phyloP scores from a whole-genome alignment of 148 eudicot genomes.

The Silene uniflora region DNA sequence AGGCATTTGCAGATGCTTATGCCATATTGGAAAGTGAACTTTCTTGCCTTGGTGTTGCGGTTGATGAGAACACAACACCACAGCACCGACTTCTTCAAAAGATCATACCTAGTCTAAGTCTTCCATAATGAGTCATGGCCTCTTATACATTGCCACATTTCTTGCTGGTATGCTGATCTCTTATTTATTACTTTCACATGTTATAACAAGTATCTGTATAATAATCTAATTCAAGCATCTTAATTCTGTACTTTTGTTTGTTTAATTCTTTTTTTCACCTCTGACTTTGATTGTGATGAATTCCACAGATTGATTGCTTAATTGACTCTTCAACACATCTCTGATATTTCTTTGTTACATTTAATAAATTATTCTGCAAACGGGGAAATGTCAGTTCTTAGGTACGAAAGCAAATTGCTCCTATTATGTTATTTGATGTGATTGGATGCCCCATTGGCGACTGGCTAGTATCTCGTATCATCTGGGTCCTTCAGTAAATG shows the following conservation, averaged over 20 bases:
- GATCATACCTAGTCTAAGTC: constrained; percentile 73
- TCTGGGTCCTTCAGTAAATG: background rate
- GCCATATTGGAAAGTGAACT: constrained; percentile 60
- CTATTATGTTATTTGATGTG: background rate
- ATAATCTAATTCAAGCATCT: background rate
- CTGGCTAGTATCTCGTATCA: background rate
- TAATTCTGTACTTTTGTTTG: background rate
- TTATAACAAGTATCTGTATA: background rate
- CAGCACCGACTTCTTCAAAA: constrained; percentile 60
- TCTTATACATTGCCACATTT: constrained; percentile 7
- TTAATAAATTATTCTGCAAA: background rate
- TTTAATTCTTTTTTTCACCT: background rate
- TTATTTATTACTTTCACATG: background rate
- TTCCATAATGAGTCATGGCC: constrained; percentile 31
- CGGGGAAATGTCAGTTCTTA: background rate
- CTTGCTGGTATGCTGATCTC: constrained; percentile 16
- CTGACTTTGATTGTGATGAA: background rate
- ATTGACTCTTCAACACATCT: background rate
- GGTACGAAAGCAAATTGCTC: background rate
- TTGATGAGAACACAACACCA: constrained; percentile 37
- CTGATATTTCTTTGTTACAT: background rate
- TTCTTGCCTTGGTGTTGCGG: constrained; percentile 36
- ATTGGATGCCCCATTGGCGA: background rate
- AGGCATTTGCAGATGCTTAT: constrained; percentile 99
- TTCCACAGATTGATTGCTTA: constrained; percentile 3